Base-by-base conservation (phyloP, 176 grass and related monocot species). In the Cenchrus purpureus region DNA sequence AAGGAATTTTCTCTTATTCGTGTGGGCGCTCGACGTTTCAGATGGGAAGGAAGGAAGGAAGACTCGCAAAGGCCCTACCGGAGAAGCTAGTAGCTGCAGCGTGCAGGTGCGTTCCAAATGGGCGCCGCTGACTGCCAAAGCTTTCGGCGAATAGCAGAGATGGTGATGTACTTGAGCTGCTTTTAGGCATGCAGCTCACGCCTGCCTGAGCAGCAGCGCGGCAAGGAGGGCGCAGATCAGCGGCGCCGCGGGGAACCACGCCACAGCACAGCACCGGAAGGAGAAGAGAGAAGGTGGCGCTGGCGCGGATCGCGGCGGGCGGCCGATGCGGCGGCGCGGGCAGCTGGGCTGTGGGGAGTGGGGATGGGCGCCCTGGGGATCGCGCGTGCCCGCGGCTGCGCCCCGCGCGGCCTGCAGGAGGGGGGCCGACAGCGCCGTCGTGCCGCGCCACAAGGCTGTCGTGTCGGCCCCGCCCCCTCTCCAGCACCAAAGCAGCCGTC, bases 351-450 rank as follows among this genome's bases (percentile, higher is more conserved):
- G 0, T 85, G 15, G 88, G 54, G 83, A 85, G 0, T 85, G 15
- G 88, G 54, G 83, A 85, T 89, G 29, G 37, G 69, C 71, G 49
- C 13, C 77, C 60, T 67, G 57, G 60, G 74, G 74, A 78, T 72
- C 79, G 74, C 85, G 89, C 89, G 76, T 91, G 89, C 88, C 37
- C 48, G 77, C 45, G 65, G 19, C 58, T 86, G 84, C 67, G 31
- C 72, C 66, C 84, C 68, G 73, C 31, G 37, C 19, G 62, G 79
- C 37, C 69, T 76, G 65, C 69, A 65, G 48, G n/a, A 22, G 56
- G 46, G 46, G 45, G 73, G 8, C 34, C 42, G 80, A 73, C 89
- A 62, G 51, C 65, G 72, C 63, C 69, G 79, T 44, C 79, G 83
- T 83, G 84, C 40, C 77, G 60, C 17, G 43, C 63, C 49, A 67